Evolutionary conservation across 305 asterid species (phyloP).

Genomic region (Solanum chacoense): DNA sequence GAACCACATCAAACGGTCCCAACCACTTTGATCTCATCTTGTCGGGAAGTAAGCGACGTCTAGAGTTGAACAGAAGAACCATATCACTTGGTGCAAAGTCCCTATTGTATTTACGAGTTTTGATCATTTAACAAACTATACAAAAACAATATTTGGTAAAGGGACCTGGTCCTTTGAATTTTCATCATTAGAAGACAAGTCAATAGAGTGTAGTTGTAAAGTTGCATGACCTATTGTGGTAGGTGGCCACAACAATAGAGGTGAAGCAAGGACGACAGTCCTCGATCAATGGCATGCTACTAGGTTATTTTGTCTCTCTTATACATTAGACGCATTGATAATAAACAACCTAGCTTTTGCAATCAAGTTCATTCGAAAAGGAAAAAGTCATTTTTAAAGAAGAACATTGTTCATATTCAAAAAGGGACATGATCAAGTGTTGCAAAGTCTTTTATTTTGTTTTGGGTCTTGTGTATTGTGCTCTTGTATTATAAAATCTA

Average conservation of each 20-base stretch:
- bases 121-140: background rate
- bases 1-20: background rate
- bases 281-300: background rate
- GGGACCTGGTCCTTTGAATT: background rate
- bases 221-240: background rate
- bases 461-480: background rate
- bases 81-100: background rate
- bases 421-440: background rate
- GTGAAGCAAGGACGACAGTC: background rate
- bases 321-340: background rate
- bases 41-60: background rate
- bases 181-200: background rate
- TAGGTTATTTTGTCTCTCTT: background rate
- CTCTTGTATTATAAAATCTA: background rate
- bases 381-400: background rate
- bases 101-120: background rate
- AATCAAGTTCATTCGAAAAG: background rate
- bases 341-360: background rate
- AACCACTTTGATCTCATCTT: background rate
- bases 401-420: background rate
- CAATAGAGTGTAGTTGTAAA: background rate
- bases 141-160: background rate
- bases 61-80: background rate
- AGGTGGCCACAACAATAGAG: background rate
- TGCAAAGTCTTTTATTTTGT: background rate